Conservation (phyloP, 208 protist genomes). For the Blechomonas ayalai region DNA sequence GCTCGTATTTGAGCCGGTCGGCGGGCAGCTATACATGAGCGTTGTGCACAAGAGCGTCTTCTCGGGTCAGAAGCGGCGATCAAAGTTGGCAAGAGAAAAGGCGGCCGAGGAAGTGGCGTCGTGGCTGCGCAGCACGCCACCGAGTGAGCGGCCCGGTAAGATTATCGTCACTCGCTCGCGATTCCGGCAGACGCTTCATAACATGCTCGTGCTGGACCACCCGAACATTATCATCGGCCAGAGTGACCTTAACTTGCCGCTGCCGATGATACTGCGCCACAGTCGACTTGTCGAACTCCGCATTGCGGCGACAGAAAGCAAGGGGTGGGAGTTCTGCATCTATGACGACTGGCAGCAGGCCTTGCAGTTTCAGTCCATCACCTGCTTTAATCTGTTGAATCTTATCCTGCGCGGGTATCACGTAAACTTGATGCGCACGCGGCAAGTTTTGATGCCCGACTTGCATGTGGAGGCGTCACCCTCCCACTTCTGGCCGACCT, state of each 20-base stretch:
- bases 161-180: slow-evolving; percentile 99
- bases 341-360: slow-evolving; percentile 99
- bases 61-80: slow-evolving; percentile 99
- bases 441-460: slow-evolving; percentile 97
- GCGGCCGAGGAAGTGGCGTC: slow-evolving; percentile 99
- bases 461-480: slow-evolving; percentile 93
- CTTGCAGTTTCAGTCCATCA: slow-evolving; percentile 95
- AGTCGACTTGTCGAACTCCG: slow-evolving; percentile 99
- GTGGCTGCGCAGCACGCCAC: slow-evolving; percentile 98
- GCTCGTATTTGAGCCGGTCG: slow-evolving; percentile 99
- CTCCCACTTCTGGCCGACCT: slow-evolving; percentile 99
- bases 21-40: slow-evolving; percentile 99
- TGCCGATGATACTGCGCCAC: slow-evolving; percentile 98
- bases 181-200: slow-evolving; percentile 90
- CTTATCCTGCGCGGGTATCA: slow-evolving; percentile 98
- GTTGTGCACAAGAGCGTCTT: slow-evolving; percentile 99
- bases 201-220: slow-evolving; percentile 98
- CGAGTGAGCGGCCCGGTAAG: slow-evolving; percentile 99
- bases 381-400: slow-evolving; percentile 99
- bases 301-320: slow-evolving; percentile 98
- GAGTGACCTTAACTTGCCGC: slow-evolving; percentile 98
- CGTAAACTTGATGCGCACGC: slow-evolving; percentile 96
- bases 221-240: slow-evolving; percentile 99
- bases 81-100: slow-evolving; percentile 99
- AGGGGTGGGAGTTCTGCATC: slow-evolving; percentile 98